phyloP scores from a whole-genome alignment of 2,329 filamentous ascomycete genomes.

The Penicillium crustosum region DNA sequence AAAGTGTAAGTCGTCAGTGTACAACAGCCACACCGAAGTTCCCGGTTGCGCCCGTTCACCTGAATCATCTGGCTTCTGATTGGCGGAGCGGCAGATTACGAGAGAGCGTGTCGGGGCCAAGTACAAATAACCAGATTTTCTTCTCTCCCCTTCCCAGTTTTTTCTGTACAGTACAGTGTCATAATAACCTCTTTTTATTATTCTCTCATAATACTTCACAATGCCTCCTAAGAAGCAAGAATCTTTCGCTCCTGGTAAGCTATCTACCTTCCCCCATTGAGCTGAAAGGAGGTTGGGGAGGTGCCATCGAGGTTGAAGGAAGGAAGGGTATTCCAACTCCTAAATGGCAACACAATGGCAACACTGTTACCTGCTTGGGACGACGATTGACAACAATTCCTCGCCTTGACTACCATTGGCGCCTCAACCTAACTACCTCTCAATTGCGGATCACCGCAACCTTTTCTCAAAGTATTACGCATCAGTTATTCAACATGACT shows the following conservation, averaged over 20 bases:
- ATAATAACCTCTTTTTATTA: constrained; percentile 16
- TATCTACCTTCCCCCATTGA: constrained; percentile 1
- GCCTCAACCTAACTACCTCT: background rate
- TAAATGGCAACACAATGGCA: background rate
- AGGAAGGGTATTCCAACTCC: background rate
- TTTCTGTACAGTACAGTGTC: constrained; percentile 24
- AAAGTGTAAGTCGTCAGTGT: background rate
- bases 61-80: constrained; percentile 40
- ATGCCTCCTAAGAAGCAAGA: constrained; percentile 26
- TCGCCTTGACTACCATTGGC: background rate
- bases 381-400: background rate
- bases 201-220: constrained; percentile 19
- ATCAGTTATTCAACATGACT: constrained; percentile 21
- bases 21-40: constrained; percentile 19
- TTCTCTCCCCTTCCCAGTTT: constrained; percentile 22
- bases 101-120: constrained; percentile 35
- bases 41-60: constrained; percentile 38
- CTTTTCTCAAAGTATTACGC: background rate
- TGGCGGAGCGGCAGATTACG: constrained; percentile 35
- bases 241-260: constrained; percentile 30
- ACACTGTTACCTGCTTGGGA: background rate
- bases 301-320: background rate
- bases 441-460: constrained; percentile 3
- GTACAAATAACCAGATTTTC: constrained; percentile 42
- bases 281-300: background rate